Evolutionary conservation across 768 basidiomycete genomes (phyloP), one percentile per base, ranked within the genome.

Genomic region (Suillus variegatus): DNA sequence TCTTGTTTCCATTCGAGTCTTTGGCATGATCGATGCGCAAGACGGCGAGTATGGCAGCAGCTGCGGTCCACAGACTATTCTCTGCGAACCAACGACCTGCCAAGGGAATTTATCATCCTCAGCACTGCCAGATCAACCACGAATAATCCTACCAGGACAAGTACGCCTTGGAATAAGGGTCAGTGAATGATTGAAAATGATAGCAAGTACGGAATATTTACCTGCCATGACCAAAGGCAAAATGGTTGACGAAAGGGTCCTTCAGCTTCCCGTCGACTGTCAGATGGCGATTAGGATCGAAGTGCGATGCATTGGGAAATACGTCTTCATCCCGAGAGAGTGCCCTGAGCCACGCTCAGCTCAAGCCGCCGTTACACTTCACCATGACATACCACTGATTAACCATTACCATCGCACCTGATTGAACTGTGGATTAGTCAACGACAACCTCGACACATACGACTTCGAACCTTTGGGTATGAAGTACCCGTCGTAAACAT

Each of bases 391-490:
- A 63, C 62, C 62, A 63, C 25, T 40, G 46, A 20, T 63, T 63
- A 7, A 38, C 47, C 8, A 25, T 57, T 4, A 63, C 22, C 1
- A 20, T 6, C 6, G 47, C n/a, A 28, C 49, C 61, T 62, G 32
- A 10, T n/a, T 3, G 13, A 55, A 55, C n/a, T 16, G 10, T 2
- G 10, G 47, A 28, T 55, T 9, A 61, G 35, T 61, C 16, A 22
- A 36, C 5, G 6, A 20, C 6, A 25, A 62, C 12, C n/a, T 20
- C 14, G 13, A 62, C 12, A 14, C 28, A 47, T 61, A 9, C 4
- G 8, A 32, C n/a, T 43, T 81, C 0, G 84, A 75, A 63, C 85
- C 85, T 64, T 78, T 77, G 5, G 86, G 85, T 55, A 87, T 87
- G 4, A 82, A 70, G 63, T 83, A 83, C 20, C 79, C 77, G 40